Evolutionary conservation across 805 yeast genomes (phyloP), one percentile per base, ranked within the genome.

Genomic region (Naumovozyma dairenensis): DNA sequence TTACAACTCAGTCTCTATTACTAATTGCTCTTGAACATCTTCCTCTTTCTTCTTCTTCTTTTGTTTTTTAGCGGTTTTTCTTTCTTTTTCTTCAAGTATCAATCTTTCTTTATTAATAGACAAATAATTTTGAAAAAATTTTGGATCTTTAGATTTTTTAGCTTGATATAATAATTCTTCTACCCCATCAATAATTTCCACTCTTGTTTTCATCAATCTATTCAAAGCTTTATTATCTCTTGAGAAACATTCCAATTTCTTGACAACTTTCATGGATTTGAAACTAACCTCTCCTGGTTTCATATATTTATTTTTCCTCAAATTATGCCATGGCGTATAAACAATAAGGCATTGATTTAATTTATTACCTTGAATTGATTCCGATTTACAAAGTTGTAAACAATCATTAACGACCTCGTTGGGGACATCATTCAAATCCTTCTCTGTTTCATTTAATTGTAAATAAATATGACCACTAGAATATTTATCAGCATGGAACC

Each of bases 401-500:
- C 77, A 70, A 40, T 71, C 78, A 24, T 51, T 57, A 8, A 81
- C 49, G 0, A 79, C 60, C 3, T 57, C 66, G 12, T 63, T 61
- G 1, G 80, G 80, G 13, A 80, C 69, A 17, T 59, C 60, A 4
- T 65, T 70, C 53, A 71, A 58, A 16, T 49, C 32, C 30, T 62
- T 60, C 34, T 70, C 76, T 16, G 66, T 71, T 2, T 52, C 49
- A 2, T 66, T 60, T 15, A 77, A 55, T 36, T 83, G 69, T 18
- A 80, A 59, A 46, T 83, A 83, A 7, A 83, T 67, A 51, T 83
- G 94, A 0, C 87, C 92, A 28, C 85, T 76, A 4, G 85, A 77
- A 31, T 74, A 63, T 43, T 77, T 78, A 44, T 80, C 87, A 6
- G 79, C 85, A 54, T 81, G 93, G 49, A 83, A 82, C 89, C 93